phyloP scores from a whole-genome alignment of 2,329 filamentous ascomycete genomes.

The Furcasterigmium sp. region DNA sequence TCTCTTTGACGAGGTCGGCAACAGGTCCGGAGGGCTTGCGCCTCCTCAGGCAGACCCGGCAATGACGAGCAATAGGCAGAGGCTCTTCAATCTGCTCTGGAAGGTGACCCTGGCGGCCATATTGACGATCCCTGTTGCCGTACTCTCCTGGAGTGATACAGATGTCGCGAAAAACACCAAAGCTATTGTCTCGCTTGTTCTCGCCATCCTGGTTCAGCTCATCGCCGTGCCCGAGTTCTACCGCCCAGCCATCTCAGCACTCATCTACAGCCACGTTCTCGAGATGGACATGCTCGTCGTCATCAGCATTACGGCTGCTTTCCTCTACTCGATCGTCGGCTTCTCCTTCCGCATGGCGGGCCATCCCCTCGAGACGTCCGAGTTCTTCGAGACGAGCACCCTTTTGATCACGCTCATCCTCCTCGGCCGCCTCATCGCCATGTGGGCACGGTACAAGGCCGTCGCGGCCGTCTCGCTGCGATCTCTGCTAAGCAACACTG shows the following conservation, averaged over 20 bases:
- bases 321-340: constrained; percentile 39
- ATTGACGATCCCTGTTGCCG: constrained; percentile 25
- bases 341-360: constrained; percentile 28
- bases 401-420: constrained; percentile 35
- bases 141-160: constrained; percentile 23
- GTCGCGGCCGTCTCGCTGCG: constrained; percentile 29
- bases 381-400: constrained; percentile 37
- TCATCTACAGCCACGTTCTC: constrained; percentile 37
- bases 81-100: constrained; percentile 23
- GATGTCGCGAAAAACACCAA: constrained; percentile 15
- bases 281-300: constrained; percentile 55
- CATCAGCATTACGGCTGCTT: constrained; percentile 48
- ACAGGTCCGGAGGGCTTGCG: constrained; percentile 18
- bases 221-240: constrained; percentile 46
- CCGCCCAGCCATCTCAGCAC: constrained; percentile 36
- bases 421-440: constrained; percentile 29
- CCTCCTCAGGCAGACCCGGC: constrained; percentile 24
- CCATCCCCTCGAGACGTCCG: constrained; percentile 18
- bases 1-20: constrained; percentile 15
- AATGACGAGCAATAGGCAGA: constrained; percentile 20
- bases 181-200: constrained; percentile 27
- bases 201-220: constrained; percentile 46
- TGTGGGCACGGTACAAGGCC: constrained; percentile 28
- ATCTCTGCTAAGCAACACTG: constrained; percentile 42
- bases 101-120: constrained; percentile 23